These are phyloP conservation scores for Cryphonectria japonica DNA, from an alignment of 2,329 filamentous ascomycete genomes.

Conservation along the genomic window DNA sequence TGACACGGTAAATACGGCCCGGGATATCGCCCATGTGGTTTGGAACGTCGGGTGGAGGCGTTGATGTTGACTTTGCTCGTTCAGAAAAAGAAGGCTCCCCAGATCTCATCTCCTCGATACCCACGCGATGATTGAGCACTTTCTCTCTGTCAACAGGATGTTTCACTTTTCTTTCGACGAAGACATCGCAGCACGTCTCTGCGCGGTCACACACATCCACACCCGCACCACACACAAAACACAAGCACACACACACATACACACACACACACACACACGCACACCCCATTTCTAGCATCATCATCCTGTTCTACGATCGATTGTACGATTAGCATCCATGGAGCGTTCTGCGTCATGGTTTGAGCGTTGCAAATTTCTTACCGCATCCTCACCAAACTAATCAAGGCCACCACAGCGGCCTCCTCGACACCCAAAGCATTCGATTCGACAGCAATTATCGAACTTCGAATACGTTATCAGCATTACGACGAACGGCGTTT, in stretches of 20 bases:
- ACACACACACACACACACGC: background rate
- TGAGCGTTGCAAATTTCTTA: conserved; percentile 22
- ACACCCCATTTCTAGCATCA: conserved; percentile 5
- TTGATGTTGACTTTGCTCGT: conserved; percentile 42
- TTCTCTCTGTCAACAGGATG: conserved; percentile 7
- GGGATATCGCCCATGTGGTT: conserved; percentile 72
- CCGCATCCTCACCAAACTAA: conserved; percentile 11
- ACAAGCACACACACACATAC: background rate
- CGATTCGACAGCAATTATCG: conserved; percentile 17
- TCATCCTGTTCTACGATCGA: conserved; percentile 25
- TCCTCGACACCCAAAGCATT: conserved; percentile 18
- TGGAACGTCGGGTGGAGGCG: conserved; percentile 72
- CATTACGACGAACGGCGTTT: conserved; percentile 26
- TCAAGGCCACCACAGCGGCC: conserved; percentile 7
- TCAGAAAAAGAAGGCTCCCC: conserved; percentile 36
- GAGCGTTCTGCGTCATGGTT: conserved; percentile 18
- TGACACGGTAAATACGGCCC: conserved; percentile 76
- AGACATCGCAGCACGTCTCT: conserved; percentile 17
- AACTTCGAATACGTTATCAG: conserved; percentile 11
- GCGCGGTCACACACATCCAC: background rate
- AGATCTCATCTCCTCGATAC: conserved; percentile 19
- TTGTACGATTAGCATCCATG: conserved; percentile 28
- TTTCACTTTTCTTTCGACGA: conserved; percentile 13
- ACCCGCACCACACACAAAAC: background rate
- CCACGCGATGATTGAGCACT: conserved; percentile 18